phyloP scores from a whole-genome alignment of 768 basidiomycete genomes.

The Pluteus cervinus region DNA sequence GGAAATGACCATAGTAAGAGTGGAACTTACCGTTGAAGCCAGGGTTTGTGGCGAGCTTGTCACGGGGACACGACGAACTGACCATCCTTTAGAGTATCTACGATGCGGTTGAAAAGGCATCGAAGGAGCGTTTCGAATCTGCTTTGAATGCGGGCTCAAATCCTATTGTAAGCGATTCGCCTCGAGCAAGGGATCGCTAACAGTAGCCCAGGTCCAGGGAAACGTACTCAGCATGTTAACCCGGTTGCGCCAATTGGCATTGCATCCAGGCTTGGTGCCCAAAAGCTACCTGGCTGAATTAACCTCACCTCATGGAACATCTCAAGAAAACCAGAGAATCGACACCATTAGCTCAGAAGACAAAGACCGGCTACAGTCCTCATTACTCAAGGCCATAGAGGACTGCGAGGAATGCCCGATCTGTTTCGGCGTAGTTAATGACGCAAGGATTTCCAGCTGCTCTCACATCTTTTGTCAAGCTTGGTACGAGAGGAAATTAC shows the following conservation, averaged over 20 bases:
- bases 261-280: constrained; percentile 76
- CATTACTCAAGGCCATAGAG: constrained; percentile 64
- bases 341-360: constrained; percentile 47
- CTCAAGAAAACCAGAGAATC: no score
- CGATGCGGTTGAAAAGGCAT: constrained; percentile 59
- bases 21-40: constrained; percentile 57
- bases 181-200: neutral
- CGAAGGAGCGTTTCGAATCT: constrained; percentile 54
- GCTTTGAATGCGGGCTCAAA: constrained; percentile 40
- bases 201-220: constrained; percentile 44
- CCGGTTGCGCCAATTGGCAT: constrained; percentile 74
- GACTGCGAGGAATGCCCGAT: constrained; percentile 82
- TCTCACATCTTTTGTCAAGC: constrained; percentile 65
- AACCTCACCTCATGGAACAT: constrained; percentile 11
- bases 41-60: constrained; percentile 36
- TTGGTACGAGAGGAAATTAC: constrained; percentile 39
- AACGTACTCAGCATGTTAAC: constrained; percentile 81
- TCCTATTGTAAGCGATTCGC: constrained; percentile 29
- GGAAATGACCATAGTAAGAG: constrained; percentile 69
- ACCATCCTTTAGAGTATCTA: constrained; percentile 45
- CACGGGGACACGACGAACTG: constrained; percentile 3
- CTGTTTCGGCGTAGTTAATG: constrained; percentile 53
- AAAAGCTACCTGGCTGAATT: constrained; percentile 64
- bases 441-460: constrained; percentile 72
- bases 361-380: constrained; percentile 46